Base-by-base conservation (phyloP, 805 yeast genomes). In the Ogataea ramenticola region DNA sequence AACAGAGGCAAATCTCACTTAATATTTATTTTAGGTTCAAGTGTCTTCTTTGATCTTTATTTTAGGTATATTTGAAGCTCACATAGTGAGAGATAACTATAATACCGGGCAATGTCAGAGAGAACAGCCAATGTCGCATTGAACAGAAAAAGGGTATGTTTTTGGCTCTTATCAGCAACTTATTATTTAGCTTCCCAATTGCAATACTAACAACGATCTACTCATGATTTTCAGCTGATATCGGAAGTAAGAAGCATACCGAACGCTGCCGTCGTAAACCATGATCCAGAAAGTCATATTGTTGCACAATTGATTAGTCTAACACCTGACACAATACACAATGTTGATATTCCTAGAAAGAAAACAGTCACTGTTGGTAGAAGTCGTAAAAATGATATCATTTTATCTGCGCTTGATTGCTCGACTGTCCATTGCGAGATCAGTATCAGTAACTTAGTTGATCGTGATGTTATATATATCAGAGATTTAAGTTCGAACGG, bases 401-500 rank as follows among this genome's bases (percentile, higher is more conserved):
- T 66, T 4, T 59, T 84, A 3, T 30, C 43, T 10, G 55, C 52
- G 2, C 43, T 55, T 1, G 89, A 83, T 52, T 78, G 82, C 9
- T 82, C 89, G 0, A 77, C 86, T 0, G 65, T 67, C 27, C 91
- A 84, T 55, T 79, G 86, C 51, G 72, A 71, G 43, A 57, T 83
- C 10, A 59, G 71, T 3, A 60, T 74, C 5, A 64, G 76, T 42
- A 55, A 65, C 43, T 57, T 67, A 49, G 58, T 62, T 20, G 54
- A 64, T 3, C 64, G 62, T 32, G 67, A 65, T 17, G 49, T 70
- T 53, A 47, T 77, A 15, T 68, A 74, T 49, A 54, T 82, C 11
- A 70, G 76, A 3, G 91, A 83, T 57, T 50, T 67, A 29, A 73
- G 79, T 49, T 66, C 85, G 3, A 83, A 84, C 56, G 90, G 91